Conservation (phyloP, 1,284 basidiomycete genomes). For the Earliella scabrosa region DNA sequence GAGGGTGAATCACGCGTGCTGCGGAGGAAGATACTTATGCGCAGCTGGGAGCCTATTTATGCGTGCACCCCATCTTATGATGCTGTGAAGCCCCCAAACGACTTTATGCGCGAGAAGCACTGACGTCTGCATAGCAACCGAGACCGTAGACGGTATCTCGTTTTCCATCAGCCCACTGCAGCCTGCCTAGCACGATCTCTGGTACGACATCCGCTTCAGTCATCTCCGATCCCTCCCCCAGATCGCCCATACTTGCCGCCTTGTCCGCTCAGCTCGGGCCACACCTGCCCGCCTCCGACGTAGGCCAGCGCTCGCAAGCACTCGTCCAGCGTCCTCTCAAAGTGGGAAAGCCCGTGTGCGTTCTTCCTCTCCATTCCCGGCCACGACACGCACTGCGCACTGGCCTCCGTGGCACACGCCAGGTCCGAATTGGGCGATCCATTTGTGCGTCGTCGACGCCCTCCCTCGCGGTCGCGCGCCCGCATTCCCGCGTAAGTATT, state of each 20-base stretch:
- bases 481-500: too few species aligned
- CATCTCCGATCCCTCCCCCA: slow-evolving; percentile 13
- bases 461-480: neutral
- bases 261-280: too few species aligned
- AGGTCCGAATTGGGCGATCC: neutral
- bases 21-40: slow-evolving; percentile 11
- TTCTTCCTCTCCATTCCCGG: too few species aligned
- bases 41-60: slow-evolving; percentile 19
- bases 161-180: slow-evolving; percentile 9
- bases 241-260: too few species aligned
- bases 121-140: slow-evolving; percentile 24
- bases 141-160: slow-evolving; percentile 13
- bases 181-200: slow-evolving; percentile 2
- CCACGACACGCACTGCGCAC: neutral
- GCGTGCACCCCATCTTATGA: slow-evolving; percentile 16
- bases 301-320: too few species aligned
- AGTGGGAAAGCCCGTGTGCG: too few species aligned
- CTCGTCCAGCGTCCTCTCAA: too few species aligned
- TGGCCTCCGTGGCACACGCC: neutral
- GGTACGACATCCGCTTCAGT: neutral
- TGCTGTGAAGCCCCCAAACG: slow-evolving; percentile 20
- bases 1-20: neutral
- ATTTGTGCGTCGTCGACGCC: neutral
- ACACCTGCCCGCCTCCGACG: neutral
- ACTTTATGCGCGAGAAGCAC: slow-evolving; percentile 11